Evolutionary conservation across 2,329 filamentous ascomycete species (phyloP).

Genomic region (Pyrenophora tritici-repentis): DNA sequence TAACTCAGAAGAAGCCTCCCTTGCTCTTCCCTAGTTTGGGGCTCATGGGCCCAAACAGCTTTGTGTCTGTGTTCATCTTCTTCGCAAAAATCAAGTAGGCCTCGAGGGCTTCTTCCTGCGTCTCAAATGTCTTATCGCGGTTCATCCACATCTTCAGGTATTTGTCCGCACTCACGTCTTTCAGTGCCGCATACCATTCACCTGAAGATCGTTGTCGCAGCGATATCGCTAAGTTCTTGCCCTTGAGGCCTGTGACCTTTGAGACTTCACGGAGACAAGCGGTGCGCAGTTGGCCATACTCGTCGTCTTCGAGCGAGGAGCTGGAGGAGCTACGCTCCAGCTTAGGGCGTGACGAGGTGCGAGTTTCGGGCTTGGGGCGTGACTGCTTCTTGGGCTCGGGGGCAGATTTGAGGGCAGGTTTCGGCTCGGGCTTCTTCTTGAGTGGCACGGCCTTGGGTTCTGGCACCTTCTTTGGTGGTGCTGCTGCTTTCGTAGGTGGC

Average conservation of each 20-base stretch:
- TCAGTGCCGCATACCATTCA: slow-evolving; percentile 35
- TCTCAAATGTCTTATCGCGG: slow-evolving; percentile 27
- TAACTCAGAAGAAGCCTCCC: slow-evolving; percentile 7
- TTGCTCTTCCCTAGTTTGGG: slow-evolving; percentile 14
- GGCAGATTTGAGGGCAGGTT: slow-evolving; percentile 7
- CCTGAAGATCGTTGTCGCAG: slow-evolving; percentile 28
- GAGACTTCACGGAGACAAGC: slow-evolving; percentile 17
- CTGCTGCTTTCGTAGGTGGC: slow-evolving; percentile 7
- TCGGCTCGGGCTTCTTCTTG: slow-evolving; percentile 7
- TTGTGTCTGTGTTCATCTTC: slow-evolving; percentile 28
- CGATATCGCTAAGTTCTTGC: slow-evolving; percentile 25
- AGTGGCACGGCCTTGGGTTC: slow-evolving; percentile 2
- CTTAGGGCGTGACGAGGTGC: slow-evolving; percentile 11
- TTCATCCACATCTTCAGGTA: slow-evolving; percentile 42
- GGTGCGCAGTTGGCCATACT: slow-evolving; percentile 10
- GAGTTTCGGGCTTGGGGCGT: slow-evolving; percentile 7
- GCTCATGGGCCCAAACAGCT: slow-evolving; percentile 30
- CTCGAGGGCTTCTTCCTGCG: slow-evolving; percentile 31
- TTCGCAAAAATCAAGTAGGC: slow-evolving; percentile 32
- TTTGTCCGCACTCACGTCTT: slow-evolving; percentile 32
- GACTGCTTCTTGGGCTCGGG: slow-evolving; percentile 3
- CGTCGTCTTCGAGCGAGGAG: slow-evolving; percentile 7
- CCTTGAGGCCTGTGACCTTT: slow-evolving; percentile 30
- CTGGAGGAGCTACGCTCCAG: slow-evolving; percentile 5
- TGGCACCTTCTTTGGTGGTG: slow-evolving; percentile 11